phyloP scores from a whole-genome alignment of 73 alveolate genomes.

The Blepharisma stoltei region DNA sequence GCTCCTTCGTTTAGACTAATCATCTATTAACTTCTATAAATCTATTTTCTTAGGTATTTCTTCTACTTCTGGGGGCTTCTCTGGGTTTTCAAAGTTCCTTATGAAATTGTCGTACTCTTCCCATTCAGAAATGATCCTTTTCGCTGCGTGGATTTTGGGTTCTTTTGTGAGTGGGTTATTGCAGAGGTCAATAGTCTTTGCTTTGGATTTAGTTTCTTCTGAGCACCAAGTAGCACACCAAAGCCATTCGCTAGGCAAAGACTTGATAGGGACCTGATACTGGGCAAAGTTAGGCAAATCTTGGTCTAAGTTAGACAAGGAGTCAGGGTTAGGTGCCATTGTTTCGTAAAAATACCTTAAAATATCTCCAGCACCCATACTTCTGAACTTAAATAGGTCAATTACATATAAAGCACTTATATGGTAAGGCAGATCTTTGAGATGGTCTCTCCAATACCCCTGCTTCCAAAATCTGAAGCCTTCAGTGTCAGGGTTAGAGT shows the following conservation, averaged over 20 bases:
- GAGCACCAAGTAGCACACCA: constrained; percentile 75
- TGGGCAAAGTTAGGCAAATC: constrained; percentile 68
- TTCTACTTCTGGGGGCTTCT: too few species aligned
- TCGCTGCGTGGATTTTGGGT: constrained; percentile 23
- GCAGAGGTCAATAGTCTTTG: constrained; percentile 63
- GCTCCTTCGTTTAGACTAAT: background rate
- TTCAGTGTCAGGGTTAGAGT: constrained; percentile 53
- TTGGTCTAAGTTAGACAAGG: constrained; percentile 61
- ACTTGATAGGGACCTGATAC: constrained; percentile 42
- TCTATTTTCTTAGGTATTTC: background rate
- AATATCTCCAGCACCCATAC: constrained; percentile 40
- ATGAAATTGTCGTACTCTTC: constrained; percentile 6
- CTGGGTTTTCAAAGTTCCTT: too few species aligned
- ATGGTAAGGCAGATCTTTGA: constrained; percentile 39
- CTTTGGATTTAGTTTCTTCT: constrained; percentile 36
- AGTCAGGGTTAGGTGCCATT: constrained; percentile 51
- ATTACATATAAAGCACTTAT: constrained; percentile 57
- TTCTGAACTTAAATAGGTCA: constrained; percentile 43
- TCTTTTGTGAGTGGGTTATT: constrained; percentile 59
- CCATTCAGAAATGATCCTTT: constrained; percentile 20
- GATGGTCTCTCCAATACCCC: constrained; percentile 60
- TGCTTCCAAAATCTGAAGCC: constrained; percentile 65
- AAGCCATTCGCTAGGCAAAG: constrained; percentile 57
- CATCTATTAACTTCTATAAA: background rate
- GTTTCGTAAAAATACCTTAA: constrained; percentile 52